These are phyloP conservation scores for Cucurbita pepo DNA, from an alignment of 306 rosid species.

Conservation along the genomic window DNA sequence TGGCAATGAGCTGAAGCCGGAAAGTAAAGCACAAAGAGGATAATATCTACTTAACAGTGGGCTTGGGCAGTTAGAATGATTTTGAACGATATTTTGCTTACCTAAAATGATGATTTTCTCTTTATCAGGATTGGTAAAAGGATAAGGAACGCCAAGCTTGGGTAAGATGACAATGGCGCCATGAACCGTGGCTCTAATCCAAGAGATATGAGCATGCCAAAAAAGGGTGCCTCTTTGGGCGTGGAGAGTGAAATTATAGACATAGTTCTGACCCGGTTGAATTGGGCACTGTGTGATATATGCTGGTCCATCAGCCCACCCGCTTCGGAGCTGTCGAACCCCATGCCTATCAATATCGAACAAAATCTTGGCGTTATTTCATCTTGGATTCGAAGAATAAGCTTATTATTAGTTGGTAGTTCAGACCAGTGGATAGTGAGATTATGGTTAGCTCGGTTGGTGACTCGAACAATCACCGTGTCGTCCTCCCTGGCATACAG, in stretches of 20 bases:
- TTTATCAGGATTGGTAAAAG: constrained; percentile 45
- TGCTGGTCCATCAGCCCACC: constrained; percentile 28
- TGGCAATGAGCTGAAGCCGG: too few relatives aligned
- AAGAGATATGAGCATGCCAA: constrained; percentile 75
- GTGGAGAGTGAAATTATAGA: constrained; percentile 47
- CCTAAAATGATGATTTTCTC: constrained; percentile 47
- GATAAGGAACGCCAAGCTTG: constrained; percentile 44
- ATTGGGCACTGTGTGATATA: constrained; percentile 51
- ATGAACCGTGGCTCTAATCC: constrained; percentile 60
- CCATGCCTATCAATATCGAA: constrained; percentile 36
- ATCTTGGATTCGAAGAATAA: neutral
- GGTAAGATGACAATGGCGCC: constrained; percentile 64
- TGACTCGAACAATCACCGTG: constrained; percentile 44
- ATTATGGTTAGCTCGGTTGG: constrained; percentile 35
- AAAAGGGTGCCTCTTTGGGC: constrained; percentile 73
- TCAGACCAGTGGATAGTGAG: constrained; percentile 66
- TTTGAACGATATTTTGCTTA: too few relatives aligned
- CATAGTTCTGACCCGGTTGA: constrained; percentile 38
- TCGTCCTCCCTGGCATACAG: constrained; percentile 64
- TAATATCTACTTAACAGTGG: too few relatives aligned
- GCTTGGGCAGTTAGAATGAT: too few relatives aligned
- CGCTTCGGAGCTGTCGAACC: constrained; percentile 33
- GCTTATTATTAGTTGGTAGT: neutral
- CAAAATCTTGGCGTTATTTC: neutral
- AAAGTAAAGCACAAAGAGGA: too few relatives aligned